Base-by-base conservation (phyloP, 2,329 filamentous ascomycete species). In the Penicillium sp. region DNA sequence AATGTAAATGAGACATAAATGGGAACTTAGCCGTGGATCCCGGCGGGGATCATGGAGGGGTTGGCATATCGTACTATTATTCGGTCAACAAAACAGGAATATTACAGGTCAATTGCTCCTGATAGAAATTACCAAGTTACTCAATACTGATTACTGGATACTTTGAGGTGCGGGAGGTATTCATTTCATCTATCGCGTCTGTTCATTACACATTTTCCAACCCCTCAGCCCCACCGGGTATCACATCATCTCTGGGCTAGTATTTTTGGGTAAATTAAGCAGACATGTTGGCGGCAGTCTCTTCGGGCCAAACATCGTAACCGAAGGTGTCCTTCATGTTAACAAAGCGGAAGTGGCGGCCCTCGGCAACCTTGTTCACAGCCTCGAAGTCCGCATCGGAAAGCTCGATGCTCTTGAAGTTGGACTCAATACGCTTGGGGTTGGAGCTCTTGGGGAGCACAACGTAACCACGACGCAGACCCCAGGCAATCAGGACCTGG, bases 301-400 rank as follows among this genome's bases (percentile, higher is more conserved):
- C 84, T 68, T 86, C 83, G 0, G 85, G 80, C 86, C 85, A 88
- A 49, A 90, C 83, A 65, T 91, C 80, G 70, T 89, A 90, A 7
- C 89, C 89, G 72, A 91, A 91, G 1, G 86, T 90, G 63, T 90
- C 88, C 81, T 90, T 91, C 88, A 91, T 91, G 77, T 91, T 90
- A 57, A 91, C 88, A 68, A 91, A 91, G 37, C 89, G 84, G 26
- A 82, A 84, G 73, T 89, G 85, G 51, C 88, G 81, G 35, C 85
- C 85, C 70, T 84, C 80, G 1, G 87, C 86, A 8, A 90, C 87
- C 59, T 79, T 69, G 74, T 88, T 82, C 53, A 89, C 80, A 14
- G 81, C 85, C 59, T 80, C 77, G 66, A 87, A 82, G 63, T 88
- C 83, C 53, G 81, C 79, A 39, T 82, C 78, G 45, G 77, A 75